Base-by-base conservation (phyloP, 1,139 yeast genomes). In the Geotrichum cucujoidarum region DNA sequence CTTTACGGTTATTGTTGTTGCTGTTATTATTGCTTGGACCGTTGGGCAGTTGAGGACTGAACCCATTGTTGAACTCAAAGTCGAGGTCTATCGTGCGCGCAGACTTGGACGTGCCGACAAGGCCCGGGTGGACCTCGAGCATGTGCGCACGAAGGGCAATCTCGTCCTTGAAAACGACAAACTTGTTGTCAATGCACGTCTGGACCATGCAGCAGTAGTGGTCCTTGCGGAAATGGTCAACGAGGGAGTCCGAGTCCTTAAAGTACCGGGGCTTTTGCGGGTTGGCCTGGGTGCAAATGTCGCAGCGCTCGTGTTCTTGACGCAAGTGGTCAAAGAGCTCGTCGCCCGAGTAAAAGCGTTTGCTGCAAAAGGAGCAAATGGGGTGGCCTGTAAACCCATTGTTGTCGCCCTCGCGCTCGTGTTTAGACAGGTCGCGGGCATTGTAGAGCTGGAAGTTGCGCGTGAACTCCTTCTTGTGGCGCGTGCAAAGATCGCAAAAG, bases 381-480 rank as follows among this genome's bases (percentile, higher is more conserved):
- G 97, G 97, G 62, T 92, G 99, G 0, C 97, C 97, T 10, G 68
- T 72, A 63, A 90, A 90, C 2, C 97, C 97, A 17, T 69, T 66
- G 40, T 73, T 75, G 55, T 75, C 77, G 40, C 96, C 97, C 37
- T 71, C 74, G 4, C 74, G 65, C 61, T 83, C 84, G 67, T 92
- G 99, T 46, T 70, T 74, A 52, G 77, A 79, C 43, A 92, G 72
- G 55, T 79, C 83, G 51, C 78, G 78, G 39, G 73, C 73, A 1
- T 81, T 75, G 62, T 77, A 87, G 18, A 85, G 65, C 35, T 75
- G 73, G 48, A 88, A 72, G 63, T 92, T 97, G 13, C 70, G 65
- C 2, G 88, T 77, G 20, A 44, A 33, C 3, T 85, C 86, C 57
- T 82, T 83, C 60, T 88, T 88, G 65, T 81, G 78, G 35, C 74